phyloP scores from a whole-genome alignment of 306 rosid species.

The Datisca glomerata region DNA sequence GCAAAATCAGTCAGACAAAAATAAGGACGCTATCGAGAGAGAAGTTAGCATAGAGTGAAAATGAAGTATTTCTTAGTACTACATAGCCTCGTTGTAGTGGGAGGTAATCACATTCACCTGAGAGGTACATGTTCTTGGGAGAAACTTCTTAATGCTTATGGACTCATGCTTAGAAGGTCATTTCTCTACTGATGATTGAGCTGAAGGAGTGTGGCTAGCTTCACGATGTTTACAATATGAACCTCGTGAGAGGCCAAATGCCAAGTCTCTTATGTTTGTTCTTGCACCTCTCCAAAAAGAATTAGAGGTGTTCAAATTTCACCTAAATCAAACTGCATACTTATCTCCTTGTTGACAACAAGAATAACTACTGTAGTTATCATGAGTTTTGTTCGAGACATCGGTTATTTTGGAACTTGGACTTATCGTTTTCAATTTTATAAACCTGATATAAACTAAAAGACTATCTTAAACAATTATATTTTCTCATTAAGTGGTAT shows the following conservation, averaged over 20 bases:
- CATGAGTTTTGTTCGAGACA: too few species aligned
- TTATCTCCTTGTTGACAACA: too few species aligned
- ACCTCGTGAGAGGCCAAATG: slow-evolving; percentile 70
- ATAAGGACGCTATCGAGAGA: too few species aligned
- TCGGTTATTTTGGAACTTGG: too few species aligned
- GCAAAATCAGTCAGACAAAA: too few species aligned
- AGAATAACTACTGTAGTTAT: too few species aligned
- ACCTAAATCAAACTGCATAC: slow-evolving; percentile 5
- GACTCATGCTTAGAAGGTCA: slow-evolving; percentile 81
- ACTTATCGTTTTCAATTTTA: slow-evolving; percentile 17
- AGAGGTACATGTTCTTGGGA: too few species aligned
- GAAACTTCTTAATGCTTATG: slow-evolving; percentile 57
- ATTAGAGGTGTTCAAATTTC: slow-evolving; percentile 38
- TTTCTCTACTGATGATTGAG: slow-evolving; percentile 77
- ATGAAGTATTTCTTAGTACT: too few species aligned
- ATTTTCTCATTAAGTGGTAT: slow-evolving; percentile 21
- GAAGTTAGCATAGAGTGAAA: too few species aligned
- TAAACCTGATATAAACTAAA: slow-evolving; percentile 9
- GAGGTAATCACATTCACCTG: too few species aligned
- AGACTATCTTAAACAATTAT: slow-evolving; percentile 2
- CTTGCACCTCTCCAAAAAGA: slow-evolving; percentile 76
- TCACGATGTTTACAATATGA: slow-evolving; percentile 77
- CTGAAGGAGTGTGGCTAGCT: slow-evolving; percentile 71
- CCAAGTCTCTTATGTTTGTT: slow-evolving; percentile 62
- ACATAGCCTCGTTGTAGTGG: too few species aligned